phyloP scores from a whole-genome alignment of 805 yeast genomes.

The Ogataea allantospora region DNA sequence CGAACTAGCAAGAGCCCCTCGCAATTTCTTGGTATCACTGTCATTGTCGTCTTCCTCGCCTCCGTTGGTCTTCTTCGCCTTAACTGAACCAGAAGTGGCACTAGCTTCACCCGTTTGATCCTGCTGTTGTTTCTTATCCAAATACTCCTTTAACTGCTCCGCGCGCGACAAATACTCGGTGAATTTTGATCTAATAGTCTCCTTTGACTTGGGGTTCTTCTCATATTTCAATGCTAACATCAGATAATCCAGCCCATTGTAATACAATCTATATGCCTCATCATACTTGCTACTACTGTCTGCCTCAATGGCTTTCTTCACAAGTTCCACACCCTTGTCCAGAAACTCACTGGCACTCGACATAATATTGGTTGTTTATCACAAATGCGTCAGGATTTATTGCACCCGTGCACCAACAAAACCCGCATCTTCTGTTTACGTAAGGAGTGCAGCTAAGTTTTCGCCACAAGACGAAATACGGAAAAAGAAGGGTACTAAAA shows the following conservation, averaged over 20 bases:
- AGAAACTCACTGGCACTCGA: conserved; percentile 60
- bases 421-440: too few species aligned
- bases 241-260: conserved; percentile 88
- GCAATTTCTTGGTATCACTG: conserved; percentile 80
- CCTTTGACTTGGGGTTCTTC: conserved; percentile 86
- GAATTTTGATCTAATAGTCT: conserved; percentile 81
- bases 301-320: conserved; percentile 92
- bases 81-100: conserved; percentile 56
- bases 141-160: conserved; percentile 86
- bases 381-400: background rate
- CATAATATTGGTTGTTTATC: conserved; percentile 16
- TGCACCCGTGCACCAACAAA: conserved; percentile 5
- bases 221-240: conserved; percentile 96
- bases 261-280: conserved; percentile 91
- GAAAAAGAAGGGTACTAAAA: too few species aligned
- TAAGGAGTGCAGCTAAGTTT: too few species aligned
- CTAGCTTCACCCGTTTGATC: conserved; percentile 50
- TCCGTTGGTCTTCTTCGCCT: conserved; percentile 45
- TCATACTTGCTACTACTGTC: conserved; percentile 87
- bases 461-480: too few species aligned
- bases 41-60: conserved; percentile 63
- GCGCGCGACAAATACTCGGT: conserved; percentile 91
- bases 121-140: conserved; percentile 57
- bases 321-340: conserved; percentile 91
- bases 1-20: conserved; percentile 91